Percentiles rank a stretch among this genome's conserved stretches.
These are phyloP conservation scores for Mycogone perniciosa DNA, from an alignment of 2,329 filamentous ascomycete species.

Conservation along the genomic window DNA sequence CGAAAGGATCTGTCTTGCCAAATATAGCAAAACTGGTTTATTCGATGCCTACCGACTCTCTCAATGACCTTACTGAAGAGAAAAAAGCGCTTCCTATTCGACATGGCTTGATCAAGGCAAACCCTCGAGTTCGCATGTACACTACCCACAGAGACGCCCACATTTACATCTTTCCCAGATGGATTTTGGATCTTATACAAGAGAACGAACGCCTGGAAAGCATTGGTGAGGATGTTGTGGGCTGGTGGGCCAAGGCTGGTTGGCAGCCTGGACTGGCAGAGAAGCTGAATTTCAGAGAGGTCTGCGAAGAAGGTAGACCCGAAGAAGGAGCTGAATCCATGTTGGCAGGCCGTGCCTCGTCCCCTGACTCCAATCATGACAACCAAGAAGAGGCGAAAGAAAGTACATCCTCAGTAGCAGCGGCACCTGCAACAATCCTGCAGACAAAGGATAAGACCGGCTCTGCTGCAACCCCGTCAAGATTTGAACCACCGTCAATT, in stretches of 20 bases:
- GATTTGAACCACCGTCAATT: constrained; percentile 56
- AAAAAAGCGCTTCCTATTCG: constrained; percentile 68
- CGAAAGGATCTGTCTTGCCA: constrained; percentile 57
- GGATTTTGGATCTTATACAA: constrained; percentile 79
- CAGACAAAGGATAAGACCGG: constrained; percentile 1
- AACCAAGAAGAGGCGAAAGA: constrained; percentile 11
- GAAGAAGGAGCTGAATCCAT: constrained; percentile 32
- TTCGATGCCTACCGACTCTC: constrained; percentile 79
- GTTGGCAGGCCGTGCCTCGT: constrained; percentile 24
- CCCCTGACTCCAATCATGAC: constrained; percentile 19
- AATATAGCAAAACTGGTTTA: constrained; percentile 74
- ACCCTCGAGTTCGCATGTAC: constrained; percentile 72
- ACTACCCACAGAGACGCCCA: constrained; percentile 85
- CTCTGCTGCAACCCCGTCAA: constrained; percentile 2
- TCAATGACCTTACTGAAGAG: constrained; percentile 76
- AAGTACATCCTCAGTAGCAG: background rate
- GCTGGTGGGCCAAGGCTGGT: constrained; percentile 90
- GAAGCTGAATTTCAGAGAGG: constrained; percentile 66
- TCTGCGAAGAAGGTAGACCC: constrained; percentile 40
- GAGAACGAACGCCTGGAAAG: constrained; percentile 78
- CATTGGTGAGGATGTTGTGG: constrained; percentile 83
- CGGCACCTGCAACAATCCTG: background rate
- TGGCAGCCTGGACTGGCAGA: constrained; percentile 80
- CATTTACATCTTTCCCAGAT: constrained; percentile 88
- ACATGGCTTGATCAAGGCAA: constrained; percentile 66